These are phyloP conservation scores for Achaetomium macrosporum DNA, from an alignment of 2,329 filamentous ascomycete genomes.

Conservation along the genomic window DNA sequence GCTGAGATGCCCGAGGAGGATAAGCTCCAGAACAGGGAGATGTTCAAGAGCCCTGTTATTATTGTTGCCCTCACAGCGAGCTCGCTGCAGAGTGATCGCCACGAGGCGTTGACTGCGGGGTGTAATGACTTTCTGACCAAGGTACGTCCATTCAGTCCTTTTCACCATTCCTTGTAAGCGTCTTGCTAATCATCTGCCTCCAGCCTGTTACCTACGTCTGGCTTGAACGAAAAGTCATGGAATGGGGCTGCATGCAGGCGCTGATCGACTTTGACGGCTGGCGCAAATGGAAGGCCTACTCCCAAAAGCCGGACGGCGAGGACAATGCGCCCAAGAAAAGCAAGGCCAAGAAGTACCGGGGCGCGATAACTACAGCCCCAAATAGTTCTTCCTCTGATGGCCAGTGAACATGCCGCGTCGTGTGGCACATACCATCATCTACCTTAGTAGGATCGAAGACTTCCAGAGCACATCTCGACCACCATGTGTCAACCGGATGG, in stretches of 20 bases:
- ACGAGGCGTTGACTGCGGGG: constrained; percentile 88
- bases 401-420: background rate
- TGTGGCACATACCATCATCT: background rate
- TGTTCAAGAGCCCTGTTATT: constrained; percentile 96
- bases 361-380: background rate
- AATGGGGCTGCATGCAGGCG: constrained; percentile 99
- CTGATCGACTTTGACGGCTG: constrained; percentile 98
- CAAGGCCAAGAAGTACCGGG: constrained; percentile 21
- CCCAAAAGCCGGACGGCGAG: constrained; percentile 40
- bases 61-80: constrained; percentile 95
- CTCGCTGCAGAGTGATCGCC: constrained; percentile 88
- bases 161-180: background rate
- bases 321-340: constrained; percentile 15
- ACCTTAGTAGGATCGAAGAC: background rate
- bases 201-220: constrained; percentile 96
- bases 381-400: constrained; percentile 14
- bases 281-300: constrained; percentile 92
- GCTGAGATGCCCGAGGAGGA: constrained; percentile 57
- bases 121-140: constrained; percentile 99
- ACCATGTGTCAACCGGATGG: too few relatives aligned
- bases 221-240: constrained; percentile 95
- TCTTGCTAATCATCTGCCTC: constrained; percentile 5
- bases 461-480: background rate
- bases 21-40: constrained; percentile 56
- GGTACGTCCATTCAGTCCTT: constrained; percentile 46